phyloP scores from a whole-genome alignment of 306 rosid genomes.

The Fagus sylvatica region DNA sequence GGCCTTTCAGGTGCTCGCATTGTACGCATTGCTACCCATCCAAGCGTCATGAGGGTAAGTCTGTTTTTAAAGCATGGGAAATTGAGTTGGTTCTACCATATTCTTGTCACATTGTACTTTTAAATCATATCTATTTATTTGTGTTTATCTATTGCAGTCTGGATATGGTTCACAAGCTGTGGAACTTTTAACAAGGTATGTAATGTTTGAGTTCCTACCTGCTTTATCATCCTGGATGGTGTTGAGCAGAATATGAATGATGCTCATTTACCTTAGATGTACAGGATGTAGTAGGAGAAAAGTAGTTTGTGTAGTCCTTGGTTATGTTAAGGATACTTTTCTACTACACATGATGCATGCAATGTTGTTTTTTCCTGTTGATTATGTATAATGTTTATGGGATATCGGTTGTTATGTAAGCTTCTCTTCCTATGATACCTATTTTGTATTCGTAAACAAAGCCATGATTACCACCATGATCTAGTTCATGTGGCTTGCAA shows the following conservation, averaged over 20 bases:
- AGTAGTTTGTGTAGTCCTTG: neutral
- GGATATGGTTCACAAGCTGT: constrained; percentile 99
- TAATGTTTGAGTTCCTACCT: constrained; percentile 23
- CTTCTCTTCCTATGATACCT: neutral
- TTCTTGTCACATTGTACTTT: constrained; percentile 14
- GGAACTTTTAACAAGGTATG: constrained; percentile 87
- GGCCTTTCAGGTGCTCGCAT: constrained; percentile 93
- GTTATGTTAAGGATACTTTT: neutral
- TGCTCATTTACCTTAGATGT: neutral
- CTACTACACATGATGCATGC: neutral
- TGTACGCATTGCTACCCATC: constrained; percentile 97
- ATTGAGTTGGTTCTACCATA: constrained; percentile 17
- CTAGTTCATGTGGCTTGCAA: neutral
- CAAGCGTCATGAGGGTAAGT: constrained; percentile 87
- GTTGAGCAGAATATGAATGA: neutral
- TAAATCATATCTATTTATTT: neutral
- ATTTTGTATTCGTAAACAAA: neutral
- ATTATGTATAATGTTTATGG: neutral
- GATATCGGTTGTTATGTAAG: neutral
- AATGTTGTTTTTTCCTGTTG: neutral
- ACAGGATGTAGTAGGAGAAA: neutral
- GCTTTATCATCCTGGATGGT: neutral
- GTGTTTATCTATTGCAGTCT: constrained; percentile 53
- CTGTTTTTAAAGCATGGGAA: constrained; percentile 9
- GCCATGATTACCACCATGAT: neutral